phyloP scores from a whole-genome alignment of 768 basidiomycete species.

The Trametes gibbosa region DNA sequence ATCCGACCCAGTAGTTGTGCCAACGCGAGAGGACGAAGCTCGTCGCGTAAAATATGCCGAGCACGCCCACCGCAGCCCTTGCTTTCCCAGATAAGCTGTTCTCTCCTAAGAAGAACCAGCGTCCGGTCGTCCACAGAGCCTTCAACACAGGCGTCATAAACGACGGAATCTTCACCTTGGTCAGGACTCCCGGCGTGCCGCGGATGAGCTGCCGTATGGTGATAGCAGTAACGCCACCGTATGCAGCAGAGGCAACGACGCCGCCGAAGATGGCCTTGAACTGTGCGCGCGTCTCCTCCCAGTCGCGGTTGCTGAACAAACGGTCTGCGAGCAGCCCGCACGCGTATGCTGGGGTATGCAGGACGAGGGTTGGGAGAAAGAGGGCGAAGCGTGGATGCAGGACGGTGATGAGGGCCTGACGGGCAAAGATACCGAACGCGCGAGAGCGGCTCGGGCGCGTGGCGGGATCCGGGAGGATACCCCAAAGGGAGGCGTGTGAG shows the following conservation, averaged over 20 bases:
- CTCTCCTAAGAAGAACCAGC: constrained; percentile 8
- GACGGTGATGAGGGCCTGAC: constrained; percentile 69
- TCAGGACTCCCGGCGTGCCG: not conserved
- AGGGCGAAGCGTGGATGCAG: constrained; percentile 76
- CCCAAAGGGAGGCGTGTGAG: constrained; percentile 72
- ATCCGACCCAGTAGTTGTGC: constrained; percentile 43
- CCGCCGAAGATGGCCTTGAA: constrained; percentile 86
- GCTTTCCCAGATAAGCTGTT: not conserved
- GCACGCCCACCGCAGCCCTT: constrained; percentile 15
- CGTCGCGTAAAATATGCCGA: constrained; percentile 22
- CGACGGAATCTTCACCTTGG: not conserved
- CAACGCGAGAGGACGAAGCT: constrained; percentile 41
- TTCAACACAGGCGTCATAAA: not conserved
- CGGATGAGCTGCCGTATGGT: constrained; percentile 1
- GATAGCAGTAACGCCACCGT: constrained; percentile 9
- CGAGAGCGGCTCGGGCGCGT: constrained; percentile 56
- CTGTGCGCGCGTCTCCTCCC: constrained; percentile 93
- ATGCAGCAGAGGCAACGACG: constrained; percentile 16
- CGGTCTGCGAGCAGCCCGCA: constrained; percentile 70
- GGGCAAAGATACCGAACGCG: constrained; percentile 68
- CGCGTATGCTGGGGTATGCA: constrained; percentile 82
- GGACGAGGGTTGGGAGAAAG: constrained; percentile 78
- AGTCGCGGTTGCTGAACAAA: constrained; percentile 56
- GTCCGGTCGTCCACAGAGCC: not conserved
- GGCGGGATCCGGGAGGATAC: constrained; percentile 73